A percentile compares a stretch with the other conserved stretches of the same genome.
Conservation (phyloP, 2,329 filamentous ascomycete species). For the Chrysoporthe puriensis region DNA sequence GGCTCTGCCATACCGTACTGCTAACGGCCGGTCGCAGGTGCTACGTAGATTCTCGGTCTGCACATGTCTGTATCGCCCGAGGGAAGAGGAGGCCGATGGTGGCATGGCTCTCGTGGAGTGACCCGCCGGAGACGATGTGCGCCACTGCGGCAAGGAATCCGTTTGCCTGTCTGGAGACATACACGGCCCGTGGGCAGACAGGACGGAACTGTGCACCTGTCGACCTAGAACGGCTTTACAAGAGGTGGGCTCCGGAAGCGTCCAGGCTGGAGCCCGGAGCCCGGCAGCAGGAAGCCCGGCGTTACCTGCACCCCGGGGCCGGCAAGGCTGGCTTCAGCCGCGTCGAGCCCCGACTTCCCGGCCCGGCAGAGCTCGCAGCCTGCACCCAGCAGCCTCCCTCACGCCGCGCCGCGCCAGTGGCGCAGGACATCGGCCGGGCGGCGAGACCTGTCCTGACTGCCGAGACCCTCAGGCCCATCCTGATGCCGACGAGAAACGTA, state of each 20-base stretch:
- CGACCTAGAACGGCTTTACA: not conserved
- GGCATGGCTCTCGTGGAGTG: not conserved
- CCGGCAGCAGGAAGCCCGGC: not conserved
- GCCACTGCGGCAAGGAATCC: not conserved
- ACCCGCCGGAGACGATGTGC: not conserved
- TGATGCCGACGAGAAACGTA: constrained; percentile 2
- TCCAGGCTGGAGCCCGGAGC: not conserved
- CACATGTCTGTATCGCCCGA: not conserved
- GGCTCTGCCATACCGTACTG: not conserved
- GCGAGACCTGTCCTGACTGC: not conserved
- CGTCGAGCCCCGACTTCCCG: not conserved
- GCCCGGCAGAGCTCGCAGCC: not conserved
- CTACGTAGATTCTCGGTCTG: not conserved
- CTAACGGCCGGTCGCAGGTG: not conserved
- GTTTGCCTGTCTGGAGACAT: not conserved
- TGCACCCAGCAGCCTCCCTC: not conserved
- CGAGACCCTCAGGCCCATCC: not conserved
- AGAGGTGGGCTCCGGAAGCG: not conserved
- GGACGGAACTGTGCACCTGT: not conserved
- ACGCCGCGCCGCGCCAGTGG: not conserved
- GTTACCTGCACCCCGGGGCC: not conserved
- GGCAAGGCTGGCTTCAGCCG: not conserved
- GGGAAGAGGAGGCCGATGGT: not conserved
- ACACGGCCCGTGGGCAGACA: not conserved
- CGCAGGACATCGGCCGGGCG: not conserved